phyloP scores from a whole-genome alignment of 495 filamentous ascomycete genomes.

The Neurospora sp. region DNA sequence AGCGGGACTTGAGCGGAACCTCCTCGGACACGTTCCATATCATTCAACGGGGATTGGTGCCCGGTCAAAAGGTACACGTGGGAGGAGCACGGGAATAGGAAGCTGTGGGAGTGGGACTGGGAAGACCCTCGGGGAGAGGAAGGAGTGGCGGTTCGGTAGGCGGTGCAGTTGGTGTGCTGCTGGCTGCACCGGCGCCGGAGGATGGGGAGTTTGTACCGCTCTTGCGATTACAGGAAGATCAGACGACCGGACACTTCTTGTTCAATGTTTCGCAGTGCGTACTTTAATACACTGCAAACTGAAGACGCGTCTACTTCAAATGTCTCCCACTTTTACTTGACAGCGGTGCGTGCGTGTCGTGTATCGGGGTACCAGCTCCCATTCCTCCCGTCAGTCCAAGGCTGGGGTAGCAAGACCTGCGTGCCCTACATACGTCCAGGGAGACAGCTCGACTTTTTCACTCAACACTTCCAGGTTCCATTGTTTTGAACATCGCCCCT shows the following conservation, averaged over 20 bases:
- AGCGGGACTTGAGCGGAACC: not conserved
- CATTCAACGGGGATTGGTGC: not conserved
- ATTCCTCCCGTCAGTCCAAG: not conserved
- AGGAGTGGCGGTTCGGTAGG: conserved; percentile 8
- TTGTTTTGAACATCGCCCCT: too few species aligned
- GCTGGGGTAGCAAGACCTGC: not conserved
- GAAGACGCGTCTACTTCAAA: not conserved
- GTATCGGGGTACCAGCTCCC: not conserved
- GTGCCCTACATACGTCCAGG: not conserved
- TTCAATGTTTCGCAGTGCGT: not conserved
- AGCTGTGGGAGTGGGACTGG: conserved; percentile 22
- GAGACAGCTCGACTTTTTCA: not conserved
- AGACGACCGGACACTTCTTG: not conserved
- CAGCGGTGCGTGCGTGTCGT: not conserved
- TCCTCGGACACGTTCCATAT: not conserved
- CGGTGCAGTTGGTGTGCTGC: conserved; percentile 19
- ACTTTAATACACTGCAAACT: not conserved
- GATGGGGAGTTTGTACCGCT: conserved; percentile 1
- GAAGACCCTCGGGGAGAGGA: conserved; percentile 14
- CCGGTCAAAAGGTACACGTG: not conserved
- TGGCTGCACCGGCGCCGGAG: conserved; percentile 7
- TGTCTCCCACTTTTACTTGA: not conserved
- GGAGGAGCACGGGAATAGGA: not conserved
- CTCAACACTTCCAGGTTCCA: not conserved
- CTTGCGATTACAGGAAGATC: not conserved